Evolutionary conservation across 2,329 filamentous ascomycete species (phyloP), one percentile per base, ranked within the genome.

Genomic region (Penicillium sp.): DNA sequence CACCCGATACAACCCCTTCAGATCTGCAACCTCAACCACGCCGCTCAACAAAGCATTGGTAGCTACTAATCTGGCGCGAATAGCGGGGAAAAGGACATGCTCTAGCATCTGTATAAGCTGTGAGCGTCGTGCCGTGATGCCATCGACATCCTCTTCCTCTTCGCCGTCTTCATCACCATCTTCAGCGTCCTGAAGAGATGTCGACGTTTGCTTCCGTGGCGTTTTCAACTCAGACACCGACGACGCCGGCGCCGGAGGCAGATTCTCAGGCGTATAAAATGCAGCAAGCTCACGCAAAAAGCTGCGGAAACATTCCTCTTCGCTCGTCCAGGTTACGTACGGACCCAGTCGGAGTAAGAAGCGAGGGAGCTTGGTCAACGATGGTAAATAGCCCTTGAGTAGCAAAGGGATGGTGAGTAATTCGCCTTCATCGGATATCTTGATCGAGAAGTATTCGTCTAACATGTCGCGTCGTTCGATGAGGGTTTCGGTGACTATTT

Each of bases 1-100:
- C 2, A 97, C 92, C 47, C 90, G 80, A 72, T 99, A 99, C 57
- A 99, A 70, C 0, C 92, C 91, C 72, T 96, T 97, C 58, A 97
- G 73, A 74, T 95, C 91, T 1, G 94, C 93, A 49, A 96, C 85
- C 73, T 99, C 93, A 47, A 96, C 76, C 11, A 96, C 84, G 0
- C 85, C 88, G 51, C 86, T 84, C 74, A 95, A 83, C 65, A 97
- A 74, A 5, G 82, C 80, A 62, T 83, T 87, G 8, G 94, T 97
- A 20, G 90, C 92, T 56, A 97, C 84, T 47, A 99, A 74, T 57
- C 91, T 81, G 5, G 88, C 80, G 70, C 91, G 90, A 67, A 97
- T 90, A 0, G 91, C 90, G 0, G 94, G 94, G 64, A 99, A 97
- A 56, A 99, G 81, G 9, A 91, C 79, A 72, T 96, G 84, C 72